Evolutionary conservation across 2,329 filamentous ascomycete genomes (phyloP).

Genomic region (Claviceps digitariae): DNA sequence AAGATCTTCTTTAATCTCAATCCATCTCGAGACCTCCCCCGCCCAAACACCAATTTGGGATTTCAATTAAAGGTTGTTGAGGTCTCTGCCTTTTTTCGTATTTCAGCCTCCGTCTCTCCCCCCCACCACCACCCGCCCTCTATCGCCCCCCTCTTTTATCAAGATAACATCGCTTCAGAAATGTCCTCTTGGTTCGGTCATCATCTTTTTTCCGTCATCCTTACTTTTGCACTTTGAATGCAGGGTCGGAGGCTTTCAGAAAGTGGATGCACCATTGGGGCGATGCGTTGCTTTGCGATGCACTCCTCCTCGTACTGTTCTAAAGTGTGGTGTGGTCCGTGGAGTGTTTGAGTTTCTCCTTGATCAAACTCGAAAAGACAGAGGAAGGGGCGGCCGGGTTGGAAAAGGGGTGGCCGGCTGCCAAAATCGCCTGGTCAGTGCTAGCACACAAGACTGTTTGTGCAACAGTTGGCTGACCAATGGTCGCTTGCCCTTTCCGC

Average conservation of each 20-base stretch:
- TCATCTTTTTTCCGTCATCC: no score
- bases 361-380: neutral
- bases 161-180: no score
- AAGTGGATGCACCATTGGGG: neutral
- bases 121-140: no score
- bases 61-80: no score
- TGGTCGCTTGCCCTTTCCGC: neutral
- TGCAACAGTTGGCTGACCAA: neutral
- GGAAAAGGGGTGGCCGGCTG: neutral
- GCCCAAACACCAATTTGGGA: no score
- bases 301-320: neutral
- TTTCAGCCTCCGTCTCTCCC: no score
- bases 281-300: neutral
- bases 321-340: neutral
- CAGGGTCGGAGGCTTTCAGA: neutral
- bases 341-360: neutral
- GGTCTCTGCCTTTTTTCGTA: no score
- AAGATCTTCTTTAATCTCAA: no score
- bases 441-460: neutral
- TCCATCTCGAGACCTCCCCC: no score
- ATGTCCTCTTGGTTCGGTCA: no score
- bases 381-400: neutral
- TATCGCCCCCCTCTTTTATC: no score
- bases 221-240: neutral
- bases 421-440: neutral